Conservation (phyloP, 495 filamentous ascomycete species). For the Mytilinidion resinicola region DNA sequence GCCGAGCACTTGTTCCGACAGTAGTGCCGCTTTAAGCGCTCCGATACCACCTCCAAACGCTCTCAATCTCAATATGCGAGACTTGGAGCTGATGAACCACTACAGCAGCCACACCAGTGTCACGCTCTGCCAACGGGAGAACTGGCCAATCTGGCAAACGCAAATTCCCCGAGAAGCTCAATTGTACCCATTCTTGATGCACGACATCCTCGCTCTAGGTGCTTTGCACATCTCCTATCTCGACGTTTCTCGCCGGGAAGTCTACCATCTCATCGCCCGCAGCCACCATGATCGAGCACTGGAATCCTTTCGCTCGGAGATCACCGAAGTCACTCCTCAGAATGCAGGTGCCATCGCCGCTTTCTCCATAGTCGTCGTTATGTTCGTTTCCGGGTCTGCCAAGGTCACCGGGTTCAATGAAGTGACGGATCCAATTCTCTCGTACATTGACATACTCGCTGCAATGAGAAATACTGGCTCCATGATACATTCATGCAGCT, state of each 20-base stretch:
- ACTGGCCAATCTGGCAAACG: neutral
- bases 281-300: conserved; percentile 3
- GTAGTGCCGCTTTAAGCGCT: too few species aligned
- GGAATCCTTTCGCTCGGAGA: conserved; percentile 1
- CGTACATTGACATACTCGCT: conserved; percentile 4
- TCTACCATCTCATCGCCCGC: neutral
- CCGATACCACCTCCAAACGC: too few species aligned
- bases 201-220: conserved; percentile 6
- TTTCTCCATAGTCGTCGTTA: conserved; percentile 6
- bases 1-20: too few species aligned
- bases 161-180: conserved; percentile 6
- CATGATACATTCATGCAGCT: conserved; percentile 4
- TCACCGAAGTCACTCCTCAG: neutral
- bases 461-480: neutral
- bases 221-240: conserved; percentile 7
- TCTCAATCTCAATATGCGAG: neutral
- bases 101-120: conserved; percentile 5
- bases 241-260: neutral
- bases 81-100: conserved; percentile 2
- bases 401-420: neutral
- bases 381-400: conserved; percentile 2
- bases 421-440: neutral
- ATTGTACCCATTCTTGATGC: conserved; percentile 6
- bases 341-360: conserved; percentile 8
- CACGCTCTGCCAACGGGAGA: neutral